These are phyloP conservation scores for Allium sativum DNA, from an alignment of 106 monocot genomes.

Conservation along the genomic window DNA sequence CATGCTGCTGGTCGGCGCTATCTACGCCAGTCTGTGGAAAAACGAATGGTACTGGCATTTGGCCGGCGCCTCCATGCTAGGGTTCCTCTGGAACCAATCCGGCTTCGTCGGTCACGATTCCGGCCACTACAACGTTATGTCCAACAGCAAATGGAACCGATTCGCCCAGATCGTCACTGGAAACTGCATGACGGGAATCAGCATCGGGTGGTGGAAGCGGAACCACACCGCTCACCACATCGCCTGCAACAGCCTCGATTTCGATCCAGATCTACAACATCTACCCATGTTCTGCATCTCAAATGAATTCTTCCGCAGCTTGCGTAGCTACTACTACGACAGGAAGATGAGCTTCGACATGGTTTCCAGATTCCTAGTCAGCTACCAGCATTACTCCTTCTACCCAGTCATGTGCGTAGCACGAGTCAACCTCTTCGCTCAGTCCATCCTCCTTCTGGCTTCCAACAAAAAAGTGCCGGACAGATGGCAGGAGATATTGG, in stretches of 20 bases:
- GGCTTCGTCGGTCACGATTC: slow-evolving; percentile 72
- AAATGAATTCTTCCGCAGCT: slow-evolving; percentile 34
- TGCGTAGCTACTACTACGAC: slow-evolving; percentile 43
- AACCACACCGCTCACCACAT: slow-evolving; percentile 78
- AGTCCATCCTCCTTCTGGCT: slow-evolving; percentile 25
- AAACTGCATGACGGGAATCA: slow-evolving; percentile 45
- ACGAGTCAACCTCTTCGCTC: slow-evolving; percentile 41
- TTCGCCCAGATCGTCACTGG: slow-evolving; percentile 27
- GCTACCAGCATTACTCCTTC: slow-evolving; percentile 59
- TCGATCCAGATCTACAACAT: slow-evolving; percentile 66
- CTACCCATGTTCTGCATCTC: slow-evolving; percentile 53
- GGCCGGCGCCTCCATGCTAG: slow-evolving; percentile 32
- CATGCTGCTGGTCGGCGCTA: slow-evolving; percentile 15
- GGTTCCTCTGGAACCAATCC: slow-evolving; percentile 54
- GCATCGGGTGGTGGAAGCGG: slow-evolving; percentile 68
- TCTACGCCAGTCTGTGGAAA: slow-evolving; percentile 17
- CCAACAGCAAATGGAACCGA: slow-evolving; percentile 6
- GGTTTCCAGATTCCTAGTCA: slow-evolving; percentile 27
- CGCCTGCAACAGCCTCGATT: slow-evolving; percentile 61
- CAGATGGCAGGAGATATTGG: slow-evolving; percentile 28
- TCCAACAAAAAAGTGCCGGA: slow-evolving; percentile 10
- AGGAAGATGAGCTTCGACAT: slow-evolving; percentile 38
- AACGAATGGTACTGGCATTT: slow-evolving; percentile 15
- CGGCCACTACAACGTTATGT: slow-evolving; percentile 45
- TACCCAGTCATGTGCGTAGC: slow-evolving; percentile 65